phyloP scores from a whole-genome alignment of 805 yeast genomes.

The Ogataea minuta region DNA sequence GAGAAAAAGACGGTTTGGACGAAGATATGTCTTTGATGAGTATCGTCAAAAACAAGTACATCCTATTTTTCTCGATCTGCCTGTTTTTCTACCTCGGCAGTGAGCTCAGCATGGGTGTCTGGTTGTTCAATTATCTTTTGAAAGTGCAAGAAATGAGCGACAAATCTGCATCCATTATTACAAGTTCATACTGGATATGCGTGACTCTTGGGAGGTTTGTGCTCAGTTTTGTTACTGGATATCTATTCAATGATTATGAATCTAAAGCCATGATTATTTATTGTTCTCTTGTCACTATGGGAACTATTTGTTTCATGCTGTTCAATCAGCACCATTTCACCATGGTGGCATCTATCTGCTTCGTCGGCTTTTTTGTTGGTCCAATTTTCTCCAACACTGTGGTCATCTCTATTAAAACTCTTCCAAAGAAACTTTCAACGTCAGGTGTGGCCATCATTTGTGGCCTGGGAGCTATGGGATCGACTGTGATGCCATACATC shows the following conservation, averaged over 20 bases:
- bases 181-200: constrained; percentile 52
- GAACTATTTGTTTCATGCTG: constrained; percentile 35
- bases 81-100: constrained; percentile 52
- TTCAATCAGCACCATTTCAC: constrained; percentile 23
- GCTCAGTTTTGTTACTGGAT: constrained; percentile 49
- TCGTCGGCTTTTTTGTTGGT: constrained; percentile 50
- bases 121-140: constrained; percentile 48
- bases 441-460: constrained; percentile 72
- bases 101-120: constrained; percentile 51
- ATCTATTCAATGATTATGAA: constrained; percentile 38
- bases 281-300: constrained; percentile 34
- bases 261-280: constrained; percentile 43
- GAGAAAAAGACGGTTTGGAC: constrained; percentile 19
- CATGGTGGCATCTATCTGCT: constrained; percentile 37
- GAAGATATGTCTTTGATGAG: constrained; percentile 22
- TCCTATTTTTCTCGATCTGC: constrained; percentile 41
- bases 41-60: constrained; percentile 35
- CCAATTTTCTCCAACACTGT: constrained; percentile 68
- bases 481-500: constrained; percentile 68
- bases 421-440: constrained; percentile 61
- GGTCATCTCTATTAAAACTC: constrained; percentile 55
- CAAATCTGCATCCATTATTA: constrained; percentile 42
- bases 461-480: constrained; percentile 81
- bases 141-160: constrained; percentile 40
- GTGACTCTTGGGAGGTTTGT: constrained; percentile 47